A percentile compares a stretch with the other conserved stretches of the same genome.
Conservation (phyloP, 2,329 filamentous ascomycete genomes). For the Akanthomyces lecanii region DNA sequence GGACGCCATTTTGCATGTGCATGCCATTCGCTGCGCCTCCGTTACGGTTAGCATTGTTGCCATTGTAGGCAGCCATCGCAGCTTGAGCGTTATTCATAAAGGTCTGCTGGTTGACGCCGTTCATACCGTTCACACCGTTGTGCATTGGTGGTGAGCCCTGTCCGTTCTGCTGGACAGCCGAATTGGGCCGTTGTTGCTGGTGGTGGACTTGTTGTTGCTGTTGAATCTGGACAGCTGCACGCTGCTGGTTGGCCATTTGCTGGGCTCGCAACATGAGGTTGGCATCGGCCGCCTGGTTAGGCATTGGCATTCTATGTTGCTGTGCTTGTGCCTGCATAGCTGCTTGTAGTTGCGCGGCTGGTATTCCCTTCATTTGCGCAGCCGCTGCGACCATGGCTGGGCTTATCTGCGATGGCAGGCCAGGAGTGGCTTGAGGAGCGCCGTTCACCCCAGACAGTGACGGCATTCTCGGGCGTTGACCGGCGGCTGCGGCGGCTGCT, state of each 20-base stretch:
- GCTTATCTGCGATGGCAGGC: conserved; percentile 39
- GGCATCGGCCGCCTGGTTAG: conserved; percentile 45
- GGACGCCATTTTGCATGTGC: conserved; percentile 39
- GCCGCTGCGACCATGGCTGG: conserved; percentile 46
- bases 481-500: conserved; percentile 36
- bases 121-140: conserved; percentile 37
- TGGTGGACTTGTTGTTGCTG: conserved; percentile 39
- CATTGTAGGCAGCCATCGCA: conserved; percentile 48
- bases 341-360: conserved; percentile 66
- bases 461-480: conserved; percentile 49
- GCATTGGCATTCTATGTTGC: conserved; percentile 54
- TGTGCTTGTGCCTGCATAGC: conserved; percentile 40
- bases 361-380: conserved; percentile 60
- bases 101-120: conserved; percentile 47
- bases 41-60: conserved; percentile 35
- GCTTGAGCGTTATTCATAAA: conserved; percentile 51
- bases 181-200: conserved; percentile 29
- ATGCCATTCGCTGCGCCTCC: conserved; percentile 36
- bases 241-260: conserved; percentile 62
- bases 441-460: conserved; percentile 36
- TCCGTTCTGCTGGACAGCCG: conserved; percentile 28
- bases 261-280: conserved; percentile 60
- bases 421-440: conserved; percentile 31
- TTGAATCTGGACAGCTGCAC: conserved; percentile 47
- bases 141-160: conserved; percentile 44